Evolutionary conservation across 192 early-diverging fungal species (phyloP).

Genomic region (Linnemannia zychae): DNA sequence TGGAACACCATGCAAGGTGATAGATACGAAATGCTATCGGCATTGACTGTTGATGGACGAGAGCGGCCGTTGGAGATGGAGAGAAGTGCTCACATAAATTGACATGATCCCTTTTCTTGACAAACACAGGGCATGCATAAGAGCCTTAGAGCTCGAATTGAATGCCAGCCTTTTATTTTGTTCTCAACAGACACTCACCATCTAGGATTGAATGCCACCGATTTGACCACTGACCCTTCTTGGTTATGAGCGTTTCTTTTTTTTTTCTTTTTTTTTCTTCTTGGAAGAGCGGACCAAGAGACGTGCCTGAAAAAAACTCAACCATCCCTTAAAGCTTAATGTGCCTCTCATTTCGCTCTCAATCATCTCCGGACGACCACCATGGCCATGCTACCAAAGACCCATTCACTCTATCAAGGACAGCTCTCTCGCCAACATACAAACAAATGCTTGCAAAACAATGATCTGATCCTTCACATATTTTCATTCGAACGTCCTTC

Average conservation of each 20-base stretch:
- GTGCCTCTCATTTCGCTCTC: not conserved
- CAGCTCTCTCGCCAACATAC: not conserved
- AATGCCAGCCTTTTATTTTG: not conserved
- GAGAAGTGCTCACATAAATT: not conserved
- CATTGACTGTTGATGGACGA: not conserved
- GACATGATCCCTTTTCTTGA: not conserved
- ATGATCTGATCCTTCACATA: not conserved
- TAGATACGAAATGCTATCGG: not conserved
- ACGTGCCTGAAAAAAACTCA: not conserved
- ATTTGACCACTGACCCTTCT: not conserved
- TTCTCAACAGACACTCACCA: no score
- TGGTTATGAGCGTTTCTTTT: not conserved
- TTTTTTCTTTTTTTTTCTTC: not conserved
- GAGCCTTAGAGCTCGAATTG: not conserved
- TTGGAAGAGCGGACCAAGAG: not conserved
- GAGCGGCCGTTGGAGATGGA: not conserved
- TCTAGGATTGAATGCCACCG: not conserved
- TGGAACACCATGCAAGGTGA: no score
- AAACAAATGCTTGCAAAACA: not conserved
- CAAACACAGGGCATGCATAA: not conserved
- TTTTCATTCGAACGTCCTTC: not conserved
- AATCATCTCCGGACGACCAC: not conserved
- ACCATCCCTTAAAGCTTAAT: not conserved
- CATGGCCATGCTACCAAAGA: not conserved
- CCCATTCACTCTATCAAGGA: not conserved